Evolutionary conservation across 2,329 filamentous ascomycete species (phyloP).

Genomic region (Fusarium decemcellulare): DNA sequence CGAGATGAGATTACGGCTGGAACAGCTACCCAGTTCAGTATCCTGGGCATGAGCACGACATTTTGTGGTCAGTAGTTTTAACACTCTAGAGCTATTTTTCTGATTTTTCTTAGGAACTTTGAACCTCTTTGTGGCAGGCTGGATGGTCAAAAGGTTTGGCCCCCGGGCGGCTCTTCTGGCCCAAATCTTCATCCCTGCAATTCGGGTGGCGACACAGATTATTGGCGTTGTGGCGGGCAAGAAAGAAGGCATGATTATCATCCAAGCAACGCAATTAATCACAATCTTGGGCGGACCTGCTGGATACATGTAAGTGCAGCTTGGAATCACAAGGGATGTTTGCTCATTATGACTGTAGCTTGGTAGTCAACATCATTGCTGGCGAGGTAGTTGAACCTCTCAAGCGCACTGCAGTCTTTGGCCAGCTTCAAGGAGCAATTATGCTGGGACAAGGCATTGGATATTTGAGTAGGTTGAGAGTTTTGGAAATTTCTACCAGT

Average conservation of each 20-base stretch:
- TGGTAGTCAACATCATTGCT: constrained; percentile 78
- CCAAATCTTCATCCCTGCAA: constrained; percentile 75
- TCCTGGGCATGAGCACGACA: constrained; percentile 77
- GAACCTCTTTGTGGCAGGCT: constrained; percentile 74
- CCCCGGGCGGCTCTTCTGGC: constrained; percentile 73
- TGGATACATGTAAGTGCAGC: constrained; percentile 71
- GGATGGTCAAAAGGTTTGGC: constrained; percentile 76
- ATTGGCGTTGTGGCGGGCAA: constrained; percentile 74
- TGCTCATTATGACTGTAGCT: constrained; percentile 47
- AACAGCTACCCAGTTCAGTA: constrained; percentile 74
- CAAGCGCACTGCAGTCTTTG: constrained; percentile 75
- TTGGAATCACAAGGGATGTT: rapidly evolving
- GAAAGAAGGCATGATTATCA: constrained; percentile 72
- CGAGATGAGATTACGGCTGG: constrained; percentile 74
- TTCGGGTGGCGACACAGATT: constrained; percentile 75
- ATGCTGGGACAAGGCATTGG: constrained; percentile 77
- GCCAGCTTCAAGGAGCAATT: constrained; percentile 74
- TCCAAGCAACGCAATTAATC: constrained; percentile 77
- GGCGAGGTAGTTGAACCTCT: constrained; percentile 74
- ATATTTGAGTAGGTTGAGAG: constrained; percentile 63
- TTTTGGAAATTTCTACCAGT: rapidly evolving
- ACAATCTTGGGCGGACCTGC: constrained; percentile 78
- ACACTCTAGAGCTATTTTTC: not conserved
- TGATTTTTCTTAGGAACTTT: constrained; percentile 29
- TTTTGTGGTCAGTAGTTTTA: constrained; percentile 66